phyloP scores from a whole-genome alignment of 2,329 filamentous ascomycete species.

The Fusarium sororula region DNA sequence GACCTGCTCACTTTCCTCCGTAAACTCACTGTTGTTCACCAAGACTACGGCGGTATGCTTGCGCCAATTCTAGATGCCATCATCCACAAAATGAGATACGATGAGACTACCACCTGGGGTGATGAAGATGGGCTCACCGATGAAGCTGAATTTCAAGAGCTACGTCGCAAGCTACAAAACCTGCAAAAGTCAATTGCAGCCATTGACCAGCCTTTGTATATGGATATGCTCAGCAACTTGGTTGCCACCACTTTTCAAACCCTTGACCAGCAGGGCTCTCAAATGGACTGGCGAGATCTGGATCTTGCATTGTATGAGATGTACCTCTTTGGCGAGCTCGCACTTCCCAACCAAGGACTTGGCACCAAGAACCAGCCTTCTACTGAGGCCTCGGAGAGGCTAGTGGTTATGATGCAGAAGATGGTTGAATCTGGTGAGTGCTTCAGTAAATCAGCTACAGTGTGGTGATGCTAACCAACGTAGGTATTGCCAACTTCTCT shows the following conservation, averaged over 20 bases:
- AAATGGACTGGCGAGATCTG: slow-evolving; percentile 92
- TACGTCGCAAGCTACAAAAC: slow-evolving; percentile 88
- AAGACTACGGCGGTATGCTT: slow-evolving; percentile 82
- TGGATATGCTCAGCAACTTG: slow-evolving; percentile 85
- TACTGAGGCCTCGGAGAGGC: slow-evolving; percentile 78
- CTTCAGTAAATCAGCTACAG: neutral
- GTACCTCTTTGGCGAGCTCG: slow-evolving; percentile 93
- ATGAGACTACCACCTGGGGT: slow-evolving; percentile 93
- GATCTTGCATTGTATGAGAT: slow-evolving; percentile 95
- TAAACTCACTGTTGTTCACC: slow-evolving; percentile 77
- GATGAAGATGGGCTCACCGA: slow-evolving; percentile 95
- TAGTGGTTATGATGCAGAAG: slow-evolving; percentile 92
- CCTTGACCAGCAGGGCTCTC: slow-evolving; percentile 76
- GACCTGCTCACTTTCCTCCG: slow-evolving; percentile 92
- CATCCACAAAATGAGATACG: slow-evolving; percentile 95
- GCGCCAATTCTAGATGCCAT: slow-evolving; percentile 90
- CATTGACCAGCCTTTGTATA: slow-evolving; percentile 87
- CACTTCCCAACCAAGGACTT: slow-evolving; percentile 87
- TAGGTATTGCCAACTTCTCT: slow-evolving; percentile 83
- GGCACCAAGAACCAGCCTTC: slow-evolving; percentile 86
- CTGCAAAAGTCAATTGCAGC: slow-evolving; percentile 92
- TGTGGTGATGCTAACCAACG: slow-evolving; percentile 32
- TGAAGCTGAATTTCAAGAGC: slow-evolving; percentile 95
- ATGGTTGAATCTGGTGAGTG: slow-evolving; percentile 91
- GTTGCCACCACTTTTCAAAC: slow-evolving; percentile 88